Conservation (phyloP, 495 filamentous ascomycete genomes). For the Aspergillus bridgeri region DNA sequence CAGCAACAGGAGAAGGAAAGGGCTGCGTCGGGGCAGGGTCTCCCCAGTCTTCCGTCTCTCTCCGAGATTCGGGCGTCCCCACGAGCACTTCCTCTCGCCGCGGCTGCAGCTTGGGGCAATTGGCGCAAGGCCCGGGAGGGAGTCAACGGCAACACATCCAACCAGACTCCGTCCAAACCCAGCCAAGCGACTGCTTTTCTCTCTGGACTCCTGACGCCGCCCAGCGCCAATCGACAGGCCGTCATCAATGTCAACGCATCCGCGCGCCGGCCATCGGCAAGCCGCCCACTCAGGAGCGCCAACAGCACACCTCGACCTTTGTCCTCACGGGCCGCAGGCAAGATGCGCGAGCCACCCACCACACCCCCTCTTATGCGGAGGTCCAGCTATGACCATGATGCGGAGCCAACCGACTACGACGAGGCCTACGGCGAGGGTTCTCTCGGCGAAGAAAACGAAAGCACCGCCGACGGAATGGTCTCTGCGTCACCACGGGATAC, state of each 20-base stretch:
- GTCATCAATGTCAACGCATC: constrained; percentile 37
- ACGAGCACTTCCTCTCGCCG: constrained; percentile 74
- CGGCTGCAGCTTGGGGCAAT: constrained; percentile 82
- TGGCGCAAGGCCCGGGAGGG: constrained; percentile 64
- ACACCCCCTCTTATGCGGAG: constrained; percentile 70
- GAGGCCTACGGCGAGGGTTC: constrained; percentile 16
- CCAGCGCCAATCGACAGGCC: constrained; percentile 62
- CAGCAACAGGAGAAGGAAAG: constrained; percentile 90
- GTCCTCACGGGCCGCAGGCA: constrained; percentile 33
- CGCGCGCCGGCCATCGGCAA: constrained; percentile 38
- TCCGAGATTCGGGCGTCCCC: constrained; percentile 68
- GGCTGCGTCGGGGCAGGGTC: constrained; percentile 46
- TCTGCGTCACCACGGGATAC: constrained; percentile 36
- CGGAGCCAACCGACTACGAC: constrained; percentile 46
- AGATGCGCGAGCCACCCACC: constrained; percentile 44
- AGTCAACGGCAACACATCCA: constrained; percentile 41
- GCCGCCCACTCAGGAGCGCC: constrained; percentile 34
- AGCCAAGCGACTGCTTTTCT: constrained; percentile 52
- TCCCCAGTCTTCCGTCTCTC: constrained; percentile 54
- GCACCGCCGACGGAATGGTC: constrained; percentile 39
- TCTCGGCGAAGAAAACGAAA: constrained; percentile 38
- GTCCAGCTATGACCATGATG: constrained; percentile 69
- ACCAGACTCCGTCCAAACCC: constrained; percentile 64
- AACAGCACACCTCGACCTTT: constrained; percentile 30
- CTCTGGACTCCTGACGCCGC: constrained; percentile 80